Conservation (phyloP, 352 stramenopile species). For the Globisporangium orthogonon region DNA sequence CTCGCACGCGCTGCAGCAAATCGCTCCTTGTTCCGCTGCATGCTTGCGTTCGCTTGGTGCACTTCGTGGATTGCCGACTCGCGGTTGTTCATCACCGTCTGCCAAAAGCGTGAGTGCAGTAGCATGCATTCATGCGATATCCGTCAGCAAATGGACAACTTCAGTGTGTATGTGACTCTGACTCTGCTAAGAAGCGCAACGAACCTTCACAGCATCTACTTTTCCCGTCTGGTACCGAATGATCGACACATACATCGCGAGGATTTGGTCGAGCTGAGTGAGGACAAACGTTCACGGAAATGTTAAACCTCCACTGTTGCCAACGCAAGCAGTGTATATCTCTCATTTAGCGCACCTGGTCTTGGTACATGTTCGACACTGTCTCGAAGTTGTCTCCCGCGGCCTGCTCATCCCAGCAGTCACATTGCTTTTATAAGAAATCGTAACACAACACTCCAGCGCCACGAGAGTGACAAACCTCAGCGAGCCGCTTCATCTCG, state of each 20-base stretch:
- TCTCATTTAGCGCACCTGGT: constrained; percentile 38
- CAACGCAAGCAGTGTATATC: not conserved
- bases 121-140: too few species aligned
- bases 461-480: constrained; percentile 21
- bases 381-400: constrained; percentile 81
- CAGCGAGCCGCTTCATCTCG: constrained; percentile 67
- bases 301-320: not conserved
- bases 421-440: not conserved
- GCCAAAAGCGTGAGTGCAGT: not conserved
- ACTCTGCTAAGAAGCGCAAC: not conserved
- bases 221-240: constrained; percentile 82
- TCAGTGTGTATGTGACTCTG: not conserved
- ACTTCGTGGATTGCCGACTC: constrained; percentile 83
- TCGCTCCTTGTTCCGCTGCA: constrained; percentile 86
- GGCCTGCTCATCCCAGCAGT: constrained; percentile 20
- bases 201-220: constrained; percentile 81
- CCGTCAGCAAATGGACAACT: not conserved
- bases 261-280: constrained; percentile 63
- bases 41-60: constrained; percentile 84
- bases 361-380: constrained; percentile 82
- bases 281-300: not conserved
- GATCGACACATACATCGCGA: constrained; percentile 85
- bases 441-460: not conserved
- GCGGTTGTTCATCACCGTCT: constrained; percentile 85
- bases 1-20: constrained; percentile 81